A percentile compares a stretch with the other conserved stretches of the same genome.
These are phyloP conservation scores for Santalum album DNA, from an alignment of 164 flowering plant species.

Conservation along the genomic window DNA sequence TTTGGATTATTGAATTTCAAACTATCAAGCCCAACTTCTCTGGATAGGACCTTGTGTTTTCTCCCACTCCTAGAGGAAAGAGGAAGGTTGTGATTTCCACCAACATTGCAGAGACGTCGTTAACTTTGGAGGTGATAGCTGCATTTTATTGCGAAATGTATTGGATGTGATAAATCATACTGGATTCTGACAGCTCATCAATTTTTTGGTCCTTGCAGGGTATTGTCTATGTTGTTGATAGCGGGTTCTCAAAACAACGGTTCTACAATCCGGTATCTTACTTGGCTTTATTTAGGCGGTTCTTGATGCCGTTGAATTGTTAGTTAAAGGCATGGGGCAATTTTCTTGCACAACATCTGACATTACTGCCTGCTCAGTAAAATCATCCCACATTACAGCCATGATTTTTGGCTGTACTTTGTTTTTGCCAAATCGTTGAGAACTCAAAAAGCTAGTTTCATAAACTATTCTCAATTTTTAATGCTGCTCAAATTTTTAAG, in stretches of 20 bases:
- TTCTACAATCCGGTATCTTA: conserved; percentile 86
- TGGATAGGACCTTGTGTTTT: conserved; percentile 69
- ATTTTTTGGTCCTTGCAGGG: conserved; percentile 45
- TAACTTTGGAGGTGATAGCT: conserved; percentile 77
- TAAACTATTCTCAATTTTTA: too few species aligned
- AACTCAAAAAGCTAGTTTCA: too few species aligned
- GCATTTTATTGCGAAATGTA: background rate
- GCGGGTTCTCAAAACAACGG: conserved; percentile 94
- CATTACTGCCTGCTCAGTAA: too few species aligned
- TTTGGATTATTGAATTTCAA: conserved; percentile 8
- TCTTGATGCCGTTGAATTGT: background rate
- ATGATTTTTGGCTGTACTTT: too few species aligned
- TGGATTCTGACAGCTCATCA: background rate
- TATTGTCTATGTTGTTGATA: conserved; percentile 90
- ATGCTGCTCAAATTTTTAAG: too few species aligned
- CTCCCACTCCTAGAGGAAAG: conserved; percentile 87
- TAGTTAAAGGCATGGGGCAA: too few species aligned
- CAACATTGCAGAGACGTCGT: conserved; percentile 96
- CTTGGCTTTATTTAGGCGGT: conserved; percentile 1
- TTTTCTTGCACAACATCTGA: too few species aligned
- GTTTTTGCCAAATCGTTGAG: too few species aligned
- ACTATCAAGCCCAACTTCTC: conserved; percentile 6
- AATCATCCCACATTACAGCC: too few species aligned
- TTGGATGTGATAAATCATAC: too few species aligned
- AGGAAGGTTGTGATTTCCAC: conserved; percentile 93